A percentile compares a stretch with the other conserved stretches of the same genome.
These are phyloP conservation scores for Teratosphaeria destructans DNA, from an alignment of 2,329 filamentous ascomycete genomes.

Conservation along the genomic window DNA sequence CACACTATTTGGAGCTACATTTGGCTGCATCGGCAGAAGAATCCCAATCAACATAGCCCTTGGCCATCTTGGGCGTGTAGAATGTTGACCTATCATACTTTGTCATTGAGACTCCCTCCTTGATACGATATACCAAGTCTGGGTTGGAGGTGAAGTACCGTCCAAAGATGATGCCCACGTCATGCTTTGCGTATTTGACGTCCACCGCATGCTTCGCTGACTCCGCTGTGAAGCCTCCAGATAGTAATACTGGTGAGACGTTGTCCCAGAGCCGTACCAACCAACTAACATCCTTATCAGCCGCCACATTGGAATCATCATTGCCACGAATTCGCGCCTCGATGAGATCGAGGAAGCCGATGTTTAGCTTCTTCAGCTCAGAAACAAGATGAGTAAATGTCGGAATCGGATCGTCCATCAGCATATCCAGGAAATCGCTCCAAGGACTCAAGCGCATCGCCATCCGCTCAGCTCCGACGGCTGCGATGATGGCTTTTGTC, in stretches of 20 bases:
- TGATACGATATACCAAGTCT: conserved; percentile 37
- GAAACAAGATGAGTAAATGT: conserved; percentile 49
- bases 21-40: background rate
- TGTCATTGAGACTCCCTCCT: conserved; percentile 30
- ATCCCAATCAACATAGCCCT: conserved; percentile 32
- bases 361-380: conserved; percentile 37
- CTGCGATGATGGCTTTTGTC: conserved; percentile 35
- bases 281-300: conserved; percentile 32
- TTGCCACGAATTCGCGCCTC: conserved; percentile 42
- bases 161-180: conserved; percentile 37
- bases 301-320: conserved; percentile 27
- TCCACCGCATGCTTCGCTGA: conserved; percentile 24
- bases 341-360: conserved; percentile 51
- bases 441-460: conserved; percentile 53
- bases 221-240: conserved; percentile 31
- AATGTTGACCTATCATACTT: conserved; percentile 36
- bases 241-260: conserved; percentile 38
- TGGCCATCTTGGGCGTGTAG: conserved; percentile 29
- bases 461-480: conserved; percentile 32
- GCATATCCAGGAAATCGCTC: conserved; percentile 50
- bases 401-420: conserved; percentile 48
- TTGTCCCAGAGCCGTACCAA: conserved; percentile 36
- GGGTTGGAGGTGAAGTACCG: conserved; percentile 40
- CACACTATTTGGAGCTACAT: background rate
- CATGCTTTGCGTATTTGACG: conserved; percentile 27